A percentile compares a stretch with the other conserved stretches of the same genome.
These are phyloP conservation scores for Pythium oligandrum DNA, from an alignment of 352 stramenopile species.

Conservation along the genomic window DNA sequence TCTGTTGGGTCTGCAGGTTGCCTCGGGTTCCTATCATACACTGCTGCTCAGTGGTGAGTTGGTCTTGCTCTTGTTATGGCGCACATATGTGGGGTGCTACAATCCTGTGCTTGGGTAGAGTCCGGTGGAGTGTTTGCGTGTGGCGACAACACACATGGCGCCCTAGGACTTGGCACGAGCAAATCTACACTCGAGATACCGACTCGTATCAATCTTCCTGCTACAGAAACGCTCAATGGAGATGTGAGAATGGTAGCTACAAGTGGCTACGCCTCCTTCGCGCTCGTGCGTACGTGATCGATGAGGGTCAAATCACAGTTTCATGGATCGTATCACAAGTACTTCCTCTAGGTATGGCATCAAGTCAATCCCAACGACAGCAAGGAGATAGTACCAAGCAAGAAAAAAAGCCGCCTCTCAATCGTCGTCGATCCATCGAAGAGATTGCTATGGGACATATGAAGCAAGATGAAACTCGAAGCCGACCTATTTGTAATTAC, in stretches of 20 bases:
- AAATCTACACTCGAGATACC: conserved; percentile 14
- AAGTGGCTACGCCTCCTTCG: conserved; percentile 63
- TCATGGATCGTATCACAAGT: too few relatives aligned
- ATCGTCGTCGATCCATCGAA: conserved; percentile 18
- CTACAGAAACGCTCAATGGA: conserved; percentile 12
- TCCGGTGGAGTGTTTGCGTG: conserved; percentile 62
- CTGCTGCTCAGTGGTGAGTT: conserved; percentile 60
- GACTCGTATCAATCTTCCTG: conserved; percentile 24
- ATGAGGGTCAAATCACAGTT: too few relatives aligned
- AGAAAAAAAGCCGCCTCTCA: conserved; percentile 10
- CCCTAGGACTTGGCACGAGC: conserved; percentile 22
- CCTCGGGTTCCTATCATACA: conserved; percentile 73
- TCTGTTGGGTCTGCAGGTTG: conserved; percentile 25
- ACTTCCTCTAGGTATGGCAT: too few relatives aligned
- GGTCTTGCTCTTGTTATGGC: not conserved
- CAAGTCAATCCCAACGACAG: too few relatives aligned
- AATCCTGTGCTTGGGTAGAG: conserved; percentile 24
- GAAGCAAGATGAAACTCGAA: conserved; percentile 3
- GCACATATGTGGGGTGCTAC: too few relatives aligned
- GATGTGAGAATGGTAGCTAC: conserved; percentile 48
- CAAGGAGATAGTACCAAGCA: not conserved
- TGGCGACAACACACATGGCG: conserved; percentile 63
- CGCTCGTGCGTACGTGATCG: conserved; percentile 41
- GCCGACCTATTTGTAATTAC: conserved; percentile 16
- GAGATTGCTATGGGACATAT: conserved; percentile 9